Percentiles rank a stretch among this genome's conserved stretches.
Evolutionary conservation across 2,329 filamentous ascomycete species (phyloP).

Genomic region (Periconia digitata): DNA sequence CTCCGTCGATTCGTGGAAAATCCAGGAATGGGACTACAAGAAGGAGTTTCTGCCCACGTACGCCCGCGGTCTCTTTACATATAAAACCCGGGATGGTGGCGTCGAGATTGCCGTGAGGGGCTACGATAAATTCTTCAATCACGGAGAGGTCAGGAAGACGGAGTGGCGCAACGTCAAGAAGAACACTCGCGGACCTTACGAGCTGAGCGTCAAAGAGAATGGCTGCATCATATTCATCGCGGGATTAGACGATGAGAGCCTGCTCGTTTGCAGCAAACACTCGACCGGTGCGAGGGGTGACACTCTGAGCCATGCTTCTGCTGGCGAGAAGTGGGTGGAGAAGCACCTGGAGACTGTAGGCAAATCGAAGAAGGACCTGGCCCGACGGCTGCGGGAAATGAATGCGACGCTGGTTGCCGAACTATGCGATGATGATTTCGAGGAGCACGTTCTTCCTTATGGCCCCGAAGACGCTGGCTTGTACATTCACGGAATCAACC

Average conservation of each 20-base stretch:
- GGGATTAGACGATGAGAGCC: conserved; percentile 82
- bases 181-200: conserved; percentile 83
- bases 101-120: conserved; percentile 83
- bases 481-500: conserved; percentile 93
- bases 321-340: conserved; percentile 80
- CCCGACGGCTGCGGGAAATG: conserved; percentile 70
- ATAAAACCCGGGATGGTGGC: conserved; percentile 62
- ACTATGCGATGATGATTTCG: conserved; percentile 92
- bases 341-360: conserved; percentile 75
- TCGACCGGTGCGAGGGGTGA: conserved; percentile 83
- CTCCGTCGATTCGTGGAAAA: conserved; percentile 84
- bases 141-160: conserved; percentile 78
- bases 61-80: conserved; percentile 92
- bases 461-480: conserved; percentile 79
- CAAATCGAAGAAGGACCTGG: conserved; percentile 77
- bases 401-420: conserved; percentile 96
- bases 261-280: conserved; percentile 98
- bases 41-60: conserved; percentile 82
- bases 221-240: conserved; percentile 99
- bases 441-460: conserved; percentile 95
- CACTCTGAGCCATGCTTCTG: conserved; percentile 76
- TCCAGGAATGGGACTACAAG: conserved; percentile 97
- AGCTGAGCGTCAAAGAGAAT: conserved; percentile 96
- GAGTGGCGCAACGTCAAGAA: conserved; percentile 77
- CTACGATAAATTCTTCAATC: conserved; percentile 99